Evolutionary conservation across 208 protist species (phyloP), one percentile per base, ranked within the genome.

Genomic region (Crithidia expoeki): DNA sequence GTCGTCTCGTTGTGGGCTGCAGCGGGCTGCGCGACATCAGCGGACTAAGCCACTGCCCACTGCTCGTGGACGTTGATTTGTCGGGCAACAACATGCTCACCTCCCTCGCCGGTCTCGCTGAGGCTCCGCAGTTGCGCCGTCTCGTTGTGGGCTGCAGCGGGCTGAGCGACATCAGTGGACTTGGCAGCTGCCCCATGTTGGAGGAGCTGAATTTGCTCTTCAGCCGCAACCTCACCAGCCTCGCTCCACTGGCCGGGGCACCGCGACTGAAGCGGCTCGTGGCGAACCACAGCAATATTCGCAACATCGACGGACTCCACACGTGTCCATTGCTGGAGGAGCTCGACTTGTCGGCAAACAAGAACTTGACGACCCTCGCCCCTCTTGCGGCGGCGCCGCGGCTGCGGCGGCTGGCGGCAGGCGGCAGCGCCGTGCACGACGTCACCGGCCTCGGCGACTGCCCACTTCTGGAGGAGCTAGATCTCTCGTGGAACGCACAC

Each of bases 311-410:
- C 12, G 56, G 56, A n/a, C 38, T 62, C 10, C 46, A 62, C 38
- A 36, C 32, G 10, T 62, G 56, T 25, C 56, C 56, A 25, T n/a
- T 62, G 23, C 38, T 62, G 36, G 38, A 49, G 23, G 56, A 62
- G 5, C 33, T 62, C 36, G 56, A 62, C 25, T 6, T 62, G n/a
- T 62, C 56, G 3, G 33, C 33, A 1, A 62, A 62, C 56, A 36
- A 42, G 10, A 49, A 27, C 6, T 34, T 59, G 33, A 59, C 55
- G 19, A 30, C 55, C 33, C 55, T 59, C 55, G 33, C 33, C 33
- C n/a, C 38, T 17, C 56, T 62, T 1, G 23, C 56, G 2, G 33
- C 21, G 16, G 33, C 56, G 19, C 56, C 56, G 56, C 38, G 36
- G 38, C 56, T 62, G 19, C 56, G 56, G 23, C 16, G 36, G 23